These are phyloP conservation scores for Grosmannia penicillata DNA, from an alignment of 2,329 filamentous ascomycete genomes.

Conservation along the genomic window DNA sequence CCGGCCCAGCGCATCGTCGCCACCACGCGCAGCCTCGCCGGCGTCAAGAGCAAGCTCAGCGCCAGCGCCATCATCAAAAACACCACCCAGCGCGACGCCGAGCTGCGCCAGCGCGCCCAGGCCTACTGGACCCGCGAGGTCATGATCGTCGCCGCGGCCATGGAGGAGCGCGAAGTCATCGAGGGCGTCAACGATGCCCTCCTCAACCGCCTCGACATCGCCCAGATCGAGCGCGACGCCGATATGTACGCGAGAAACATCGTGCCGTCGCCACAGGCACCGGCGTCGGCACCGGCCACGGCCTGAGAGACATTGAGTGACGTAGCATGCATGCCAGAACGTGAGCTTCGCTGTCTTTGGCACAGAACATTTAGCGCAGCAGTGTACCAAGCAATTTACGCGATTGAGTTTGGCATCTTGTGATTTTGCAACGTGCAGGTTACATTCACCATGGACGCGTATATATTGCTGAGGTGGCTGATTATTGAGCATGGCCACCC, in stretches of 20 bases:
- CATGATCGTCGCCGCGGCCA: slow-evolving; percentile 53
- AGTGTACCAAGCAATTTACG: no score
- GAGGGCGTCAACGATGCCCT: slow-evolving; percentile 56
- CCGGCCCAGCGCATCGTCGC: slow-evolving; percentile 52
- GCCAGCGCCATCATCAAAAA: slow-evolving; percentile 68
- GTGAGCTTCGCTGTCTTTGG: no score
- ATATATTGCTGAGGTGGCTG: no score
- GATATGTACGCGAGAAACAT: slow-evolving; percentile 41
- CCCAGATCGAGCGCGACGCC: slow-evolving; percentile 45
- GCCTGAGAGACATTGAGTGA: neutral
- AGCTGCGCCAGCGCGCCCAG: slow-evolving; percentile 48
- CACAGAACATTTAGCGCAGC: no score
- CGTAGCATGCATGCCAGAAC: neutral
- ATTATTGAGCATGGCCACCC: no score
- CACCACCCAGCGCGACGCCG: slow-evolving; percentile 58
- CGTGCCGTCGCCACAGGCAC: slow-evolving; percentile 16
- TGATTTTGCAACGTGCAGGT: no score
- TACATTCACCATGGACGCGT: no score
- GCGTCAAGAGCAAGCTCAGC: slow-evolving; percentile 50
- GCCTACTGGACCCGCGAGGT: slow-evolving; percentile 75
- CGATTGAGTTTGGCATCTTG: no score
- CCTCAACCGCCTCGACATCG: slow-evolving; percentile 47
- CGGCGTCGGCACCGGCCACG: slow-evolving; percentile 4
- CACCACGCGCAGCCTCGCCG: slow-evolving; percentile 39
- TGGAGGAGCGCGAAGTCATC: slow-evolving; percentile 65